A percentile compares a stretch with the other conserved stretches of the same genome.
phyloP scores from a whole-genome alignment of 192 early-diverging fungal species.

The Lobosporangium transversale region DNA sequence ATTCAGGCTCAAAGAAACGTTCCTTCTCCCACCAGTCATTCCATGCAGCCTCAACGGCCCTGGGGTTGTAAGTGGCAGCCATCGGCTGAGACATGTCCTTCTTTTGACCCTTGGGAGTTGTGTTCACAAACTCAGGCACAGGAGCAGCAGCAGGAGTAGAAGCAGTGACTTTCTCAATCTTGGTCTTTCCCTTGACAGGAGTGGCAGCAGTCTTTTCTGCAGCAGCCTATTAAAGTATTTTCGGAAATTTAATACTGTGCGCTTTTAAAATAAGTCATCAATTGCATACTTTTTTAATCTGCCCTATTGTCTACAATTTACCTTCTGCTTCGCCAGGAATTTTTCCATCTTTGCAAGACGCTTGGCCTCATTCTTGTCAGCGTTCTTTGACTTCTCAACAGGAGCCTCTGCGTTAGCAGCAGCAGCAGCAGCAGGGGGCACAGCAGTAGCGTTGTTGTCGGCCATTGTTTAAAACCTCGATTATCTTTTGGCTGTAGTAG shows the following conservation, averaged over 20 bases:
- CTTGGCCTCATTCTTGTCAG: conserved; percentile 92
- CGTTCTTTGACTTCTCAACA: conserved; percentile 77
- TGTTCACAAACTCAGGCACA: conserved; percentile 79
- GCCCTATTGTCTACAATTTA: too few species aligned
- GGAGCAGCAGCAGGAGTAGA: conserved; percentile 39
- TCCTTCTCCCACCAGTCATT: conserved; percentile 98
- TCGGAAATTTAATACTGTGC: background rate
- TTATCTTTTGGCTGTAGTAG: conserved; percentile 7
- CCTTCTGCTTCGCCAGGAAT: conserved; percentile 89
- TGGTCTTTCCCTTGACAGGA: conserved; percentile 50
- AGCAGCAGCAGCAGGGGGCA: conserved; percentile 19
- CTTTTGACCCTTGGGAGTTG: conserved; percentile 87
- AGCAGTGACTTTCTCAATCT: conserved; percentile 45
- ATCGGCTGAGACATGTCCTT: conserved; percentile 79
- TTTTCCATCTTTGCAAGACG: conserved; percentile 92
- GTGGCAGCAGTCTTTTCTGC: conserved; percentile 58
- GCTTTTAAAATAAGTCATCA: background rate
- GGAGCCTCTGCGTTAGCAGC: conserved; percentile 17
- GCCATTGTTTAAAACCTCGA: conserved; percentile 33
- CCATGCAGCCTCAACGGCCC: conserved; percentile 94
- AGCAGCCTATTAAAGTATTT: conserved; percentile 10
- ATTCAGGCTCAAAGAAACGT: conserved; percentile 89
- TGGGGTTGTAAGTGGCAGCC: conserved; percentile 87
- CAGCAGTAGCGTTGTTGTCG: conserved; percentile 41
- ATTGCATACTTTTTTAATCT: conserved; percentile 4